A percentile compares a stretch with the other conserved stretches of the same genome.
Evolutionary conservation across 164 flowering plant species (phyloP).

Genomic region (Akebia trifoliata): DNA sequence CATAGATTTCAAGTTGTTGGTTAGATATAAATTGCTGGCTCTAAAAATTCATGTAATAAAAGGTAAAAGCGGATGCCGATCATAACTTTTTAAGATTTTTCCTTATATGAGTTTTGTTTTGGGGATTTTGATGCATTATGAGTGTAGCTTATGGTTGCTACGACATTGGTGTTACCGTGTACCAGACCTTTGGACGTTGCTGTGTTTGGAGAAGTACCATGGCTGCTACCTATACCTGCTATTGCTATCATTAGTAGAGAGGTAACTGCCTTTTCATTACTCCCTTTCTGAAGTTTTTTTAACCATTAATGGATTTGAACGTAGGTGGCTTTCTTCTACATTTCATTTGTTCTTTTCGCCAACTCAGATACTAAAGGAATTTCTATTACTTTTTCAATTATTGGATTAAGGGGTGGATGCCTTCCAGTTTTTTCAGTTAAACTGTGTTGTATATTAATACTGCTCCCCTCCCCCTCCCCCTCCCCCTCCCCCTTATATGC

Average conservation of each 20-base stretch:
- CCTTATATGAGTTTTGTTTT: too few relatives aligned
- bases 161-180: constrained; percentile 84
- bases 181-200: constrained; percentile 57
- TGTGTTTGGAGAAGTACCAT: constrained; percentile 56
- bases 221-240: constrained; percentile 83
- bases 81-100: neutral
- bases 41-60: neutral
- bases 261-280: constrained; percentile 38
- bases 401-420: too few relatives aligned
- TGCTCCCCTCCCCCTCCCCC: too few relatives aligned
- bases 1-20: neutral
- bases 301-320: neutral
- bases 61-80: neutral
- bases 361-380: too few relatives aligned
- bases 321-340: neutral
- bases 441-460: too few relatives aligned
- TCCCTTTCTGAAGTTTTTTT: neutral
- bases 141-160: constrained; percentile 98
- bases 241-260: constrained; percentile 94
- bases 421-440: too few relatives aligned
- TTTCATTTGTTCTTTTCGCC: too few relatives aligned
- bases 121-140: constrained; percentile 18
- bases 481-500: too few relatives aligned
- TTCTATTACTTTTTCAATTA: too few relatives aligned
- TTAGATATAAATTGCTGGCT: neutral